These are phyloP conservation scores for Fennellomyces sp. DNA, from an alignment of 371 early-diverging fungal genomes.

Conservation along the genomic window DNA sequence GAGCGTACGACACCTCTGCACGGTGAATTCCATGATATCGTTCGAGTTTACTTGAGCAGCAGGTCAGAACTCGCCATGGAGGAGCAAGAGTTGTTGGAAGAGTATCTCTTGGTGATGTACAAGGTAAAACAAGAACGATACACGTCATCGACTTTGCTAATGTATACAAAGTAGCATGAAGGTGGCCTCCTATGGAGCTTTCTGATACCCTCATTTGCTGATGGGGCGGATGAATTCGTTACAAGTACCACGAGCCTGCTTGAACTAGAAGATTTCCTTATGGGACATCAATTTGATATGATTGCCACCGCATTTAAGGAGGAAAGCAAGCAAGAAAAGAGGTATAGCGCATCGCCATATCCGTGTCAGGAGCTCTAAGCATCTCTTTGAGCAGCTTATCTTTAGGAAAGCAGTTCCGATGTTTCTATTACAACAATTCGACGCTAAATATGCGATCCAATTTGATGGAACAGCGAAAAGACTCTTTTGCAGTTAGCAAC, in stretches of 20 bases:
- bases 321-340: conserved; percentile 30
- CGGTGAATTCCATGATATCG: conserved; percentile 23
- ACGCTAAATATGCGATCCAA: conserved; percentile 46
- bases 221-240: conserved; percentile 27
- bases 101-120: conserved; percentile 55
- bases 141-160: neutral
- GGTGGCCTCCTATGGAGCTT: conserved; percentile 42
- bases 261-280: conserved; percentile 26
- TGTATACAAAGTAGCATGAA: conserved; percentile 24
- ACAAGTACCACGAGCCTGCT: conserved; percentile 27
- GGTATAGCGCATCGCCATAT: conserved; percentile 19
- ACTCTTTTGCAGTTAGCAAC: conserved; percentile 30
- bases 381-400: conserved; percentile 15
- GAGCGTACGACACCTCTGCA: neutral
- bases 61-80: conserved; percentile 16
- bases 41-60: conserved; percentile 41
- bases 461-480: conserved; percentile 24
- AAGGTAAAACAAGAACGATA: conserved; percentile 40
- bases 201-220: conserved; percentile 28
- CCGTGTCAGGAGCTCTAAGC: neutral
- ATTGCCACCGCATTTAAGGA: conserved; percentile 19
- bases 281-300: conserved; percentile 22
- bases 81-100: conserved; percentile 26
- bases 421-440: conserved; percentile 47
- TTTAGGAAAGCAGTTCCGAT: conserved; percentile 43